Evolutionary conservation across 2,329 filamentous ascomycete genomes (phyloP).

Genomic region (Aspergillus neoniger): DNA sequence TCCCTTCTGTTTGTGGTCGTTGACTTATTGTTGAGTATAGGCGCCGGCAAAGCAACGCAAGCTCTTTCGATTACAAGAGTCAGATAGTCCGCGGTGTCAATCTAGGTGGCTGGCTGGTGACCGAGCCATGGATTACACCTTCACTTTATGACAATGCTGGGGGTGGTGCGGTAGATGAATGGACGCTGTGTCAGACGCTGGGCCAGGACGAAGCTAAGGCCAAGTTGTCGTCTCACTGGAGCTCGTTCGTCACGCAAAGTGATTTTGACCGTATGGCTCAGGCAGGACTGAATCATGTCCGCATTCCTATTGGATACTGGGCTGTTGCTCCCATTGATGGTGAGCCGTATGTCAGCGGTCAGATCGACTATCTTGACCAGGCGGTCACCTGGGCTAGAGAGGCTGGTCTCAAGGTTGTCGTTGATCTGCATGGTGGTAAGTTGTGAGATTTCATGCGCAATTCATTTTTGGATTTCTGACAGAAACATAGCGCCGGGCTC

Average conservation of each 20-base stretch:
- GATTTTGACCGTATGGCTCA: conserved; percentile 60
- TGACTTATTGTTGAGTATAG: conserved; percentile 21
- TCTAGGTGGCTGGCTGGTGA: conserved; percentile 65
- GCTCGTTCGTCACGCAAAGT: conserved; percentile 56
- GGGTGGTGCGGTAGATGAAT: conserved; percentile 59
- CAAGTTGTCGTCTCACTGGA: conserved; percentile 59
- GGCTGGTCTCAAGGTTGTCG: conserved; percentile 63
- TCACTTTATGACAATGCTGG: conserved; percentile 58
- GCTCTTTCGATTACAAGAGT: conserved; percentile 54
- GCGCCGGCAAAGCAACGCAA: conserved; percentile 29
- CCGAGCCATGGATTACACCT: conserved; percentile 66
- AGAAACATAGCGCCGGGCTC: conserved; percentile 54
- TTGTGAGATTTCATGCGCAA: not conserved
- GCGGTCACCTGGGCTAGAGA: conserved; percentile 61
- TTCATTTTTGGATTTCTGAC: not conserved
- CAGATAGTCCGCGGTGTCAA: conserved; percentile 66
- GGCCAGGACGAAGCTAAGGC: conserved; percentile 52
- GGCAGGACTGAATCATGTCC: conserved; percentile 62
- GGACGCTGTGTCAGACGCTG: conserved; percentile 53
- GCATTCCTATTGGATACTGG: conserved; percentile 69
- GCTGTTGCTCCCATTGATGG: conserved; percentile 55
- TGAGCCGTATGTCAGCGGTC: conserved; percentile 65
- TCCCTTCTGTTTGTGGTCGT: not conserved
- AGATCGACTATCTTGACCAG: conserved; percentile 58
- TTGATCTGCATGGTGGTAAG: conserved; percentile 68